phyloP scores from a whole-genome alignment of 805 yeast genomes.

The Lachancea sp. region DNA sequence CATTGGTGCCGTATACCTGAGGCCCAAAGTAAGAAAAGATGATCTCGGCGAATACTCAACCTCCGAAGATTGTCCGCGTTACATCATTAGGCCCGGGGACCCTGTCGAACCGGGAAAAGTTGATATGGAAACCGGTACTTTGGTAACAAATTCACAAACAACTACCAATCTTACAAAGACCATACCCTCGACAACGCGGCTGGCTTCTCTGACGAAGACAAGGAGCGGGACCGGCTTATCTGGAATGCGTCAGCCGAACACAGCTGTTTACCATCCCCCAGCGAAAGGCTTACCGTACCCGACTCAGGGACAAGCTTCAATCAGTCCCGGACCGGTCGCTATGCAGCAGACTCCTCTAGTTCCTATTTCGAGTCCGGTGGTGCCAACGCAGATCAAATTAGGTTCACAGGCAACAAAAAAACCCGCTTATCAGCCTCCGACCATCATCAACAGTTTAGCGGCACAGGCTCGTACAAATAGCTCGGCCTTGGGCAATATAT shows the following conservation, averaged over 20 bases:
- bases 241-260: constrained; percentile 17
- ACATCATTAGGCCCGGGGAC: constrained; percentile 40
- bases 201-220: constrained; percentile 16
- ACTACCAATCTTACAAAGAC: constrained; percentile 21
- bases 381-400: constrained; percentile 2
- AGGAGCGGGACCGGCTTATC: constrained; percentile 13
- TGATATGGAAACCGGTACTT: constrained; percentile 29
- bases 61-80: constrained; percentile 41
- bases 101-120: constrained; percentile 32
- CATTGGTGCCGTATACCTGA: constrained; percentile 80
- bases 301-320: constrained; percentile 7
- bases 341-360: constrained; percentile 9
- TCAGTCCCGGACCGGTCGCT: constrained; percentile 1
- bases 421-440: constrained; percentile 21
- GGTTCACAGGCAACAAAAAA: constrained; percentile 15
- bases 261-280: constrained; percentile 13
- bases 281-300: constrained; percentile 8
- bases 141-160: constrained; percentile 18
- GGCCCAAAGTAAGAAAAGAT: constrained; percentile 69
- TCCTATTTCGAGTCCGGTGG: constrained; percentile 1
- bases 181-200: constrained; percentile 15
- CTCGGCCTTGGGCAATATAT: constrained; percentile 18
- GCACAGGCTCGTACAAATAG: constrained; percentile 22
- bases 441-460: constrained; percentile 22
- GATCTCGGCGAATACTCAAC: constrained; percentile 72